These are phyloP conservation scores for Triticum turgidum DNA, from an alignment of 176 grass and related monocot species.

Conservation along the genomic window DNA sequence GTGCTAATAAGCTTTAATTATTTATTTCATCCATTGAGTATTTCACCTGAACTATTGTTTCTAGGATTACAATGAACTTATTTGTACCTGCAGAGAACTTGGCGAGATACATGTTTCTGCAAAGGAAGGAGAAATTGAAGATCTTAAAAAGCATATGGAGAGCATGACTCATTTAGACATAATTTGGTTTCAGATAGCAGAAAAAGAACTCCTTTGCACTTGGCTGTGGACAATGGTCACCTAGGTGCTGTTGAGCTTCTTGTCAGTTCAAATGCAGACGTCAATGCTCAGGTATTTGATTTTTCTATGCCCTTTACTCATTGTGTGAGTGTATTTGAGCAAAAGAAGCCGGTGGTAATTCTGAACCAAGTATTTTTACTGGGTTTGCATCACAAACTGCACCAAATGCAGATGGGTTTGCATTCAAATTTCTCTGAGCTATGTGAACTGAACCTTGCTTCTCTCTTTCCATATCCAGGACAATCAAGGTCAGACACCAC, in stretches of 20 bases:
- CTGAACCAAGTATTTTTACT: too few relatives aligned
- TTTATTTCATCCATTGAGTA: neutral
- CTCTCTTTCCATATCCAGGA: too few relatives aligned
- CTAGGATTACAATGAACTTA: neutral
- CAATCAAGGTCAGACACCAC: too few relatives aligned
- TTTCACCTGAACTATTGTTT: neutral
- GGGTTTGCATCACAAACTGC: too few relatives aligned
- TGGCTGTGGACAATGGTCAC: slow-evolving; percentile 92
- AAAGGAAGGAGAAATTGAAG: slow-evolving; percentile 74
- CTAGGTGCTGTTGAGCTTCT: slow-evolving; percentile 58
- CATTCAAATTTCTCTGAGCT: too few relatives aligned
- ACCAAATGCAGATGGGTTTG: too few relatives aligned
- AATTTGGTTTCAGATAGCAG: slow-evolving; percentile 68
- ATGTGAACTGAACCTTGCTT: too few relatives aligned
- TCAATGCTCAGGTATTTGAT: too few relatives aligned
- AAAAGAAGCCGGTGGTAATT: too few relatives aligned
- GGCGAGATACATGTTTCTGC: slow-evolving; percentile 72
- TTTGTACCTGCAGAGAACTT: slow-evolving; percentile 60
- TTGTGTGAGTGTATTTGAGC: too few relatives aligned
- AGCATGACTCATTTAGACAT: slow-evolving; percentile 13
- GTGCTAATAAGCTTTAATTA: neutral
- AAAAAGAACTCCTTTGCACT: slow-evolving; percentile 84
- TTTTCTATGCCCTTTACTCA: too few relatives aligned
- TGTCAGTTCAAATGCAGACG: slow-evolving; percentile 65
- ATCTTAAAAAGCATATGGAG: slow-evolving; percentile 59